Conservation (phyloP, 345 rosid genomes). For the Populus deltoides region DNA sequence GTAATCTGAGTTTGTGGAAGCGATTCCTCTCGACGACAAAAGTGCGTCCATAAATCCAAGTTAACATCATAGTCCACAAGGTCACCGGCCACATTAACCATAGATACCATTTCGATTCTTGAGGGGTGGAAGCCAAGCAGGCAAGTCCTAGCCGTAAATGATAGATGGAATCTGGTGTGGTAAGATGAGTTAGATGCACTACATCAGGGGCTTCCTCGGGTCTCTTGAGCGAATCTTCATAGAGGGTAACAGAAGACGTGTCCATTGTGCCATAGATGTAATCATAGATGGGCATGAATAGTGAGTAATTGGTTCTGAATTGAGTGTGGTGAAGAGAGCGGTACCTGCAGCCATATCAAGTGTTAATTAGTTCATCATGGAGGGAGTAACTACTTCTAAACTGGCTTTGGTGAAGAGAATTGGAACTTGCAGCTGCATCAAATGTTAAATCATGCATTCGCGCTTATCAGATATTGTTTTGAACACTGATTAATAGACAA, state of each 20-base stretch:
- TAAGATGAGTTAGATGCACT: conserved; percentile 61
- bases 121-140: conserved; percentile 53
- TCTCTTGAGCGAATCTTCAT: conserved; percentile 17
- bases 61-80: conserved; percentile 34
- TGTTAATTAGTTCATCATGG: no score
- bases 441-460: no score
- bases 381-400: no score
- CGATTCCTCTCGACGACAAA: conserved; percentile 55
- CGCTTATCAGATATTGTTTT: no score
- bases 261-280: conserved; percentile 24
- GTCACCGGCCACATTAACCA: conserved; percentile 66
- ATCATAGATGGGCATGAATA: conserved; percentile 29
- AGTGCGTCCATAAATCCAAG: conserved; percentile 46
- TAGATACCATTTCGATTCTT: conserved; percentile 40
- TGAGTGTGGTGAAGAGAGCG: conserved; percentile 34
- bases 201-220: conserved; percentile 54
- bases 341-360: conserved; percentile 3
- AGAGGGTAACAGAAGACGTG: conserved; percentile 7
- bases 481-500: no score
- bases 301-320: conserved; percentile 26
- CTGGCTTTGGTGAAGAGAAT: no score
- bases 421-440: no score
- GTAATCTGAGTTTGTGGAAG: conserved; percentile 43
- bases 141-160: conserved; percentile 60
- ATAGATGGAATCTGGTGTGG: conserved; percentile 59